These are phyloP conservation scores for Oenanthe javanica DNA, from an alignment of 140 eudicot species.

Conservation along the genomic window DNA sequence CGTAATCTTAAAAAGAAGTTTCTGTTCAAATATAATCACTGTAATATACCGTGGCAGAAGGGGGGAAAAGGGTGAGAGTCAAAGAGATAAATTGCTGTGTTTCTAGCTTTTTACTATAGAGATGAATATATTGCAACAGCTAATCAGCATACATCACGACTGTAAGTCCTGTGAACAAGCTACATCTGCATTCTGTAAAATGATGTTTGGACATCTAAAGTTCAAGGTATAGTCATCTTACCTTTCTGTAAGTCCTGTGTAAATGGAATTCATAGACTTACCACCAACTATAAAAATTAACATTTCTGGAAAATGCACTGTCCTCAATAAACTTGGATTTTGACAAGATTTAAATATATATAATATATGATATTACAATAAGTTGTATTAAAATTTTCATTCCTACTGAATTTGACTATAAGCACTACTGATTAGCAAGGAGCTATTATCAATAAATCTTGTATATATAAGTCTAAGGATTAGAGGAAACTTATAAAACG, in stretches of 20 bases:
- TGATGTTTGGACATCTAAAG: slow-evolving; percentile 82
- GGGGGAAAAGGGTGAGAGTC: not conserved
- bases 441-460: not conserved
- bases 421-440: not conserved
- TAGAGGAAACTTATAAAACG: too few species aligned
- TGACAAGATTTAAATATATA: not conserved
- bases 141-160: slow-evolving; percentile 44
- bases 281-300: not conserved
- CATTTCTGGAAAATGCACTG: not conserved
- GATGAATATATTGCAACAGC: not conserved
- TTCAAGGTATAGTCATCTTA: slow-evolving; percentile 54
- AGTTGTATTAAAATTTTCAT: not conserved
- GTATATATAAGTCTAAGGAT: too few species aligned
- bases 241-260: too few species aligned
- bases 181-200: slow-evolving; percentile 61
- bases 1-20: not conserved
- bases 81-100: too few species aligned
- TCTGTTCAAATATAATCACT: not conserved
- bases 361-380: not conserved
- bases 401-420: not conserved
- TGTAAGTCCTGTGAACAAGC: slow-evolving; percentile 80
- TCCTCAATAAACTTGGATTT: not conserved
- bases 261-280: not conserved
- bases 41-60: not conserved
- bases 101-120: not conserved